These are phyloP conservation scores for Lentinula boryana DNA, from an alignment of 768 basidiomycete genomes.

Conservation along the genomic window DNA sequence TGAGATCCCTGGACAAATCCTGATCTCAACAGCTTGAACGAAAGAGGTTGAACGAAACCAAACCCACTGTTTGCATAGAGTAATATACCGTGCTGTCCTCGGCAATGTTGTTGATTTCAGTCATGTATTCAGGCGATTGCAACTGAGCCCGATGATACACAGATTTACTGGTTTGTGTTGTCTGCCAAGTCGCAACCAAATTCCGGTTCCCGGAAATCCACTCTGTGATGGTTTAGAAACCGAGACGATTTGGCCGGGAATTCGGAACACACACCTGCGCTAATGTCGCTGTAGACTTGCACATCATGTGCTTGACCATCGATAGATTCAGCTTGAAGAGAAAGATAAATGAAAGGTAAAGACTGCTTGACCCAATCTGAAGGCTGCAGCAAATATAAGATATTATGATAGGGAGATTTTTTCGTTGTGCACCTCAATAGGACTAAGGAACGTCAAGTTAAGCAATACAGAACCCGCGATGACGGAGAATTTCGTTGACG, in stretches of 20 bases:
- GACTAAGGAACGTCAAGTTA: constrained; percentile 45
- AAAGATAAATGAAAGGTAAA: constrained; percentile 25
- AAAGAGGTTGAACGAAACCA: background rate
- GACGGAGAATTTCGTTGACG: constrained; percentile 31
- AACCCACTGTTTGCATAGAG: constrained; percentile 5
- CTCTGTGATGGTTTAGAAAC: background rate
- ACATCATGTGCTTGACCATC: constrained; percentile 20
- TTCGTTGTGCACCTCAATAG: constrained; percentile 11
- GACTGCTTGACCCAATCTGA: constrained; percentile 19
- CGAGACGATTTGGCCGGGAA: background rate
- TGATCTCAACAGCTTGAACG: background rate
- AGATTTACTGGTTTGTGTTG: constrained; percentile 1
- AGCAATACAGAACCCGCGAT: constrained; percentile 45
- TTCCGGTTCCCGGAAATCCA: constrained; percentile 5
- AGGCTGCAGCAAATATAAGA: constrained; percentile 1
- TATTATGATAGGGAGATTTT: background rate
- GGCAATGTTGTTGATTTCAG: constrained; percentile 8
- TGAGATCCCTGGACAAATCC: constrained; percentile 6
- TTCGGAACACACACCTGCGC: constrained; percentile 15
- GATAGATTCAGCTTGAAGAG: constrained; percentile 13
- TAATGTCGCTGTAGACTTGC: constrained; percentile 23
- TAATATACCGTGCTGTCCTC: constrained; percentile 11
- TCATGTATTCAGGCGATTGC: constrained; percentile 5
- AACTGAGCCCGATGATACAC: constrained; percentile 6
- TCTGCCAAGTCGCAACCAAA: constrained; percentile 6